Percentiles rank a stretch among this genome's conserved stretches.
phyloP scores from a whole-genome alignment of 441 rosid species.

The Croton setiger region DNA sequence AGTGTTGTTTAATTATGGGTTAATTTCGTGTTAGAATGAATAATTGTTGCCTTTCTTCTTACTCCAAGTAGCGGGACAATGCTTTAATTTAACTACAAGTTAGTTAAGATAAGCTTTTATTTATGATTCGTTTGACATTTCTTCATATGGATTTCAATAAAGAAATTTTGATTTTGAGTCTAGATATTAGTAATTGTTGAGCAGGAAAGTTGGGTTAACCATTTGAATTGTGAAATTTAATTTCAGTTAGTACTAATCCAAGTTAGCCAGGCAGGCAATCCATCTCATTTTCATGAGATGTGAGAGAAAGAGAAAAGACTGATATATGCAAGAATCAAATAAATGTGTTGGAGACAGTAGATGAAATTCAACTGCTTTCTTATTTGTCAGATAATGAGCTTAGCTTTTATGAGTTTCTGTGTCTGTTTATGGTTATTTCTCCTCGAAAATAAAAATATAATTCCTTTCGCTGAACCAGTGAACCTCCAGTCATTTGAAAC shows the following conservation, averaged over 20 bases:
- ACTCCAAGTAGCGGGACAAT: conserved; percentile 6
- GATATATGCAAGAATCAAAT: background rate
- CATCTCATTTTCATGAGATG: background rate
- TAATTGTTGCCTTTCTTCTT: background rate
- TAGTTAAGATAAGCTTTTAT: background rate
- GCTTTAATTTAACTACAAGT: conserved; percentile 2
- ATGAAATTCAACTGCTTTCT: background rate
- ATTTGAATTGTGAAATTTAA: background rate
- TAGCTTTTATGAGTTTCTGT: background rate
- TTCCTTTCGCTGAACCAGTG: background rate
- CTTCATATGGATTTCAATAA: background rate
- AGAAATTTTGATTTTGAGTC: background rate
- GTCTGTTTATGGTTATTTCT: background rate
- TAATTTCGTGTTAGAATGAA: background rate
- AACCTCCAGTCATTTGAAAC: conserved; percentile 1
- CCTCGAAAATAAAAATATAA: background rate
- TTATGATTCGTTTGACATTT: background rate
- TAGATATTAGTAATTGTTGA: no score
- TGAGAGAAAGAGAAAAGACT: background rate
- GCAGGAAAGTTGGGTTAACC: background rate
- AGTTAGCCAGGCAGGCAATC: no score
- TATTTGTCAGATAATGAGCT: background rate
- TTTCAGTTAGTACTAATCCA: background rate
- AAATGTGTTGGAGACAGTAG: background rate
- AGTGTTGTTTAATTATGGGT: background rate